Conservation (phyloP, 1,139 yeast species). For the Saccharomyces hybrid region DNA sequence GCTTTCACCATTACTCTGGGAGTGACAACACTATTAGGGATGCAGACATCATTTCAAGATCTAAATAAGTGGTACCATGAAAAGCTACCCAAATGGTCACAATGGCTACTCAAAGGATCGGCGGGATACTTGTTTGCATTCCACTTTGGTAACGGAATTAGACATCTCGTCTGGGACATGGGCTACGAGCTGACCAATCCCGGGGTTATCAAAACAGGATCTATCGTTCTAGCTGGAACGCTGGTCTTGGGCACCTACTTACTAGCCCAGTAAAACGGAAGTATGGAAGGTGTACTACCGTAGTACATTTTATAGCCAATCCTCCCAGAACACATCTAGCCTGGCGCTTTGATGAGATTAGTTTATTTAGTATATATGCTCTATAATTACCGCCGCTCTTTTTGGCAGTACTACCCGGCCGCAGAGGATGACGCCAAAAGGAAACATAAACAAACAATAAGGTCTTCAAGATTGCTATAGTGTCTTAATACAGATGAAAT, state of each 20-base stretch:
- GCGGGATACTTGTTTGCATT: slow-evolving; percentile 79
- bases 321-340: no score
- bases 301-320: no score
- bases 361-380: no score
- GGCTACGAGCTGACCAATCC: slow-evolving; percentile 65
- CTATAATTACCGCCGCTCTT: no score
- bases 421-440: no score
- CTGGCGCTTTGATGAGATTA: no score
- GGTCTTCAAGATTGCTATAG: no score
- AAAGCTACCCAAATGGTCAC: slow-evolving; percentile 55
- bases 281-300: no score
- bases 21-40: slow-evolving; percentile 55
- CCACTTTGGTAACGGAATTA: slow-evolving; percentile 79
- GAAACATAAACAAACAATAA: no score
- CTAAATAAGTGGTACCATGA: slow-evolving; percentile 44
- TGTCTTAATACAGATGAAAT: no score
- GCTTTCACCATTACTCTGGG: slow-evolving; percentile 72
- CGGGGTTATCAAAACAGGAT: slow-evolving; percentile 87
- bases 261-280: slow-evolving; percentile 5
- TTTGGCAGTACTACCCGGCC: no score
- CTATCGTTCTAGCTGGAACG: slow-evolving; percentile 63
- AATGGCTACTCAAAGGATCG: slow-evolving; percentile 57
- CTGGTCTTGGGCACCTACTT: slow-evolving; percentile 53
- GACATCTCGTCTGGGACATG: slow-evolving; percentile 90
- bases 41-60: slow-evolving; percentile 55